Evolutionary conservation across 805 yeast genomes (phyloP).

Genomic region (Helenozyma baotianmanensis): DNA sequence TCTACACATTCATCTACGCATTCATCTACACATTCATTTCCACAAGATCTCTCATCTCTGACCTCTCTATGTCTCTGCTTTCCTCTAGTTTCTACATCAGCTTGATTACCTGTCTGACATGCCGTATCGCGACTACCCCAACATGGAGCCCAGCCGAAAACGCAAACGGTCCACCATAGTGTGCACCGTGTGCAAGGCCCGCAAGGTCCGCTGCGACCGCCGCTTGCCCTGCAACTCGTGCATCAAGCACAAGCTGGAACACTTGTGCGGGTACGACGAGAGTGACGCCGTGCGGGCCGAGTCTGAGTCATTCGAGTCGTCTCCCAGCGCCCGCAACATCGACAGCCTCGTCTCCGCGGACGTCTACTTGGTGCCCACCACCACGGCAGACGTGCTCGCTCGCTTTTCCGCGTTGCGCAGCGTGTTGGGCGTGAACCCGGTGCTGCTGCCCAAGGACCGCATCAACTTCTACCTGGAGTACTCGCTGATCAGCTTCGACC

Average conservation of each 20-base stretch:
- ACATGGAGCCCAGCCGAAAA: neutral
- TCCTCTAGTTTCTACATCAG: no score
- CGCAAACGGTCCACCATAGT: neutral
- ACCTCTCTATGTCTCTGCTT: no score
- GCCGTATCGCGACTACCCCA: no score
- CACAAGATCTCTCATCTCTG: no score
- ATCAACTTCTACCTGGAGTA: constrained; percentile 10
- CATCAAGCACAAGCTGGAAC: constrained; percentile 9
- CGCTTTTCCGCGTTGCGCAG: constrained; percentile 1
- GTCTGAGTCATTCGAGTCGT: neutral
- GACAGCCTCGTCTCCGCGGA: neutral
- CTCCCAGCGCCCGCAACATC: neutral
- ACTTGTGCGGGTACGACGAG: constrained; percentile 9
- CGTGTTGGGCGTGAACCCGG: constrained; percentile 14
- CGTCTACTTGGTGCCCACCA: constrained; percentile 9
- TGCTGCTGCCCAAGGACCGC: constrained; percentile 2
- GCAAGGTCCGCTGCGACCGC: constrained; percentile 16
- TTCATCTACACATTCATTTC: no score
- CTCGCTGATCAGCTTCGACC: constrained; percentile 7
- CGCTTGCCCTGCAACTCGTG: constrained; percentile 14
- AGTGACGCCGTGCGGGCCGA: neutral
- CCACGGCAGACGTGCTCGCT: constrained; percentile 3
- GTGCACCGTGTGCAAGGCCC: constrained; percentile 8
- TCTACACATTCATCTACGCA: no score
- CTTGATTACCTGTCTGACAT: no score